Evolutionary conservation across 495 filamentous ascomycete genomes (phyloP), one percentile per base, ranked within the genome.

Genomic region (Chaetomium cochliodes): DNA sequence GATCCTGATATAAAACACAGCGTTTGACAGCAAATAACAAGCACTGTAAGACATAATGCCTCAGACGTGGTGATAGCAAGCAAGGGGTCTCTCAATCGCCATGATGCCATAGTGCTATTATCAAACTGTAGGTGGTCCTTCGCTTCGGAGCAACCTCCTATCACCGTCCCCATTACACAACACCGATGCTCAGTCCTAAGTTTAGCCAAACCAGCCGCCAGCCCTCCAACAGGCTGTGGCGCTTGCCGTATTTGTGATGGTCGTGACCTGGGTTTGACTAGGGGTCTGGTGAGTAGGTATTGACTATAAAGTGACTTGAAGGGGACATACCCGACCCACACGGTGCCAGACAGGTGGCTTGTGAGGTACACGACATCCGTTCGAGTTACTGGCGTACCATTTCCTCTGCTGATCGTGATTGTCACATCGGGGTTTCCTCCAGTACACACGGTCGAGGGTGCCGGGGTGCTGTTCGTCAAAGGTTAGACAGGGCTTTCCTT

Each of bases 281-380:
- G 46, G 42, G 22, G 16, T 18, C 6, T 30, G 5, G 25, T 42
- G 1, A 39, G 58, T 65, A 44, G 16, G 41, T 18, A 18, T 18
- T 58, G 65, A 62, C 33, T 25, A 33, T 9, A 25, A 20, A 22
- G 8, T 3, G 3, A 12, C 2, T n/a, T 26, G 51, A 16, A 42
- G 6, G 16, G 13, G 37, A 50, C 77, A 12, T 76, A 79, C 78
- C 72, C 76, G 25, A 77, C 59, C 72, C 70, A 76, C 16, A 79
- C 68, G 23, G 76, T 80, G 6, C 75, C 77, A 2, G 69, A 64
- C 4, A 73, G 55, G 25, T 77, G 77, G 13, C 65, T 78, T 11
- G 78, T 80, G 30, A 69, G 70, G 54, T 79, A 79, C 28, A 72
- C 63, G 2, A 79, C 41, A 50, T 75, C 70, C 12, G 77, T 80